phyloP scores from a whole-genome alignment of 2,329 filamentous ascomycete genomes.

The Neofusicoccum cordaticola region DNA sequence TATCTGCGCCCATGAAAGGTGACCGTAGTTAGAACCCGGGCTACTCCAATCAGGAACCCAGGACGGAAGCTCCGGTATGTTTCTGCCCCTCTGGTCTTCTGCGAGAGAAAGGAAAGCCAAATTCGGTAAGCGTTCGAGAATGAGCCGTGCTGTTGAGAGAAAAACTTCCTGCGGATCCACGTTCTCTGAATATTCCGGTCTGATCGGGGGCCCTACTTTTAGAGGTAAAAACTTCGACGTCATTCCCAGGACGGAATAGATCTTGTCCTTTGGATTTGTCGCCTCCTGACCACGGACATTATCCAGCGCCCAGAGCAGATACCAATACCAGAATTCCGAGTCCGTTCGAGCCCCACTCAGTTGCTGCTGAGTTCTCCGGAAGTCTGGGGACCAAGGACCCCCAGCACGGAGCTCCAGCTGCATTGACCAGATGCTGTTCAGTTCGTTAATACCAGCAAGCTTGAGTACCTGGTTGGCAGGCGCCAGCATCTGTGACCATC shows the following conservation, averaged over 20 bases:
- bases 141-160: background rate
- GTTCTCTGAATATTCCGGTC: background rate
- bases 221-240: background rate
- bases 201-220: background rate
- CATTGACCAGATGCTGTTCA: background rate
- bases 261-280: background rate
- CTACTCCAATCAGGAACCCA: conserved; percentile 7
- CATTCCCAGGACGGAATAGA: background rate
- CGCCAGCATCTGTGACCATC: background rate
- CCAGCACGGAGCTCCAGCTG: background rate
- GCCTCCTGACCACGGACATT: background rate
- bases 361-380: background rate
- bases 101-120: background rate
- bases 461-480: background rate
- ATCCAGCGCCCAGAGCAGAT: background rate
- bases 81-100: background rate
- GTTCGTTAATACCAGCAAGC: background rate
- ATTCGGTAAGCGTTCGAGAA: background rate
- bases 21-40: background rate
- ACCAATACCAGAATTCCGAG: conserved; percentile 7
- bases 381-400: background rate
- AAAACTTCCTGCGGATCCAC: background rate
- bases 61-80: background rate
- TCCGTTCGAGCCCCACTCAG: background rate
- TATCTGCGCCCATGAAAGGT: background rate